Conservation (phyloP, 2,329 filamentous ascomycete species). For the Fusarium protoensiforme region DNA sequence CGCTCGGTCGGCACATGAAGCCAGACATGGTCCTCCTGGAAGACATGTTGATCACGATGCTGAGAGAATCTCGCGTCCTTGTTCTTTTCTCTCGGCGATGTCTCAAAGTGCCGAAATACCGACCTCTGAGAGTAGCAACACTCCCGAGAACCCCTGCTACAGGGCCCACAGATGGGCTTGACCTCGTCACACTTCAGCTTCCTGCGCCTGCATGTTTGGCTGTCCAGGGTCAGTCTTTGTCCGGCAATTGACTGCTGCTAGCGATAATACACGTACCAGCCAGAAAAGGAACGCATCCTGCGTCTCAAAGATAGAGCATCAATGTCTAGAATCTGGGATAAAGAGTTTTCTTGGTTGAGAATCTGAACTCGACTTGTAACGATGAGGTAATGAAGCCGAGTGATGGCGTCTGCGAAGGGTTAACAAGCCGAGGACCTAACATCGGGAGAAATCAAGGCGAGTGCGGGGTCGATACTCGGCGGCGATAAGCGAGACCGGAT, state of each 20-base stretch:
- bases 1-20: conserved; percentile 25
- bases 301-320: not conserved
- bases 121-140: conserved; percentile 32
- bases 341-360: not conserved
- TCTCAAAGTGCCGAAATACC: conserved; percentile 31
- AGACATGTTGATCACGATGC: not conserved
- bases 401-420: not conserved
- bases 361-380: not conserved
- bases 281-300: conserved; percentile 38
- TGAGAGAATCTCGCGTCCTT: not conserved
- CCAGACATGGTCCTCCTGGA: conserved; percentile 30
- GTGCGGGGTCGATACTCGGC: conserved; percentile 19
- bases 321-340: too few species aligned
- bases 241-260: not conserved
- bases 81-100: not conserved
- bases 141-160: conserved; percentile 21
- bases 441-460: conserved; percentile 26
- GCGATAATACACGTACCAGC: conserved; percentile 19
- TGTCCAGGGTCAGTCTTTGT: conserved; percentile 2
- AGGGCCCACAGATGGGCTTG: conserved; percentile 35
- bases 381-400: not conserved
- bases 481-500: conserved; percentile 1
- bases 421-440: not conserved
- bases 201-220: conserved; percentile 35
- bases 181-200: conserved; percentile 44